These are phyloP conservation scores for Cornus suecica DNA, from an alignment of 148 eudicot species.

Conservation along the genomic window DNA sequence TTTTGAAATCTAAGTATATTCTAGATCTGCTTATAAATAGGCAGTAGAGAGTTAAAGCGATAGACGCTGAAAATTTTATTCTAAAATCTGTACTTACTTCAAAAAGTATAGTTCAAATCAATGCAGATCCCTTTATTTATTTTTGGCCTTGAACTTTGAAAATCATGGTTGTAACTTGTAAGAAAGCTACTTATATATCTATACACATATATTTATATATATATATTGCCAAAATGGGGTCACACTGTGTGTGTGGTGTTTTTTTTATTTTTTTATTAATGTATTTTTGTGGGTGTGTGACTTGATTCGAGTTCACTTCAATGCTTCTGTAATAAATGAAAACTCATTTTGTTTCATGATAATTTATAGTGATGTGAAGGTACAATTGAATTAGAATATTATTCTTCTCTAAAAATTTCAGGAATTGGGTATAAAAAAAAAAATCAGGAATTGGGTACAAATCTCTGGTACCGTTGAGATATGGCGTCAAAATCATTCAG, in stretches of 20 bases:
- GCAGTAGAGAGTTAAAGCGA: not conserved
- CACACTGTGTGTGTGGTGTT: not conserved
- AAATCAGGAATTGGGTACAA: slow-evolving; percentile 20
- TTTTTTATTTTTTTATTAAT: too few species aligned
- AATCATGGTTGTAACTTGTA: too few species aligned
- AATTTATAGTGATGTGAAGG: not conserved
- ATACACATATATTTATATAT: too few species aligned
- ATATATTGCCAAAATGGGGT: too few species aligned
- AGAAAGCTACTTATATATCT: too few species aligned
- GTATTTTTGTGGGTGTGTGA: too few species aligned
- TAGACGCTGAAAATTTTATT: not conserved
- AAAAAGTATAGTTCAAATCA: not conserved
- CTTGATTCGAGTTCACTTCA: slow-evolving; percentile 1
- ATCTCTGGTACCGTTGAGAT: not conserved
- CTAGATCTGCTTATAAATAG: not conserved
- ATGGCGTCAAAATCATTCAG: slow-evolving; percentile 74
- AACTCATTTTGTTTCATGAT: not conserved
- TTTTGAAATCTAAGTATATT: not conserved
- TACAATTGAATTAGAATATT: not conserved
- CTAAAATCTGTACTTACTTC: not conserved
- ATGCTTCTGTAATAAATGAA: not conserved
- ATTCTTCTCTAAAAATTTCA: slow-evolving; percentile 8
- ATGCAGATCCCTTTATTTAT: not conserved
- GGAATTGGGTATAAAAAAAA: slow-evolving; percentile 19
- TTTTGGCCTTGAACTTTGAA: too few species aligned